A percentile compares a stretch with the other conserved stretches of the same genome.
These are phyloP conservation scores for Phytopythium montanum DNA, from an alignment of 352 stramenopile genomes.

Conservation along the genomic window DNA sequence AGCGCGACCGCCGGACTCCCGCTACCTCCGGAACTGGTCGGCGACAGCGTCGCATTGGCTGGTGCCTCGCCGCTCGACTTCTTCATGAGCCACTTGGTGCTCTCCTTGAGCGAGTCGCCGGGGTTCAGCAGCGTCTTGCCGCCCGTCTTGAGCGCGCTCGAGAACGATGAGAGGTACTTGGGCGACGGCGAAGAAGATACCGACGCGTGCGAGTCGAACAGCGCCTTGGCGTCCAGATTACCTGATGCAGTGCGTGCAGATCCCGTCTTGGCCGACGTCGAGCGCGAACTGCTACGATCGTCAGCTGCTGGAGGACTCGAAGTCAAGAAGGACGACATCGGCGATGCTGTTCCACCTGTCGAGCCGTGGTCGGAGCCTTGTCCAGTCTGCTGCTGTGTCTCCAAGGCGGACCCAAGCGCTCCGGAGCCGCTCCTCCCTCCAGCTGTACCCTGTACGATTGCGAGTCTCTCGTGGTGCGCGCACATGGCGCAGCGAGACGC, in stretches of 20 bases:
- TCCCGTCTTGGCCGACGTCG: not conserved
- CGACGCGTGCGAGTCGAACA: conserved; percentile 29
- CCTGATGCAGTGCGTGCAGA: conserved; percentile 4
- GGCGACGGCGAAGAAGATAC: not conserved
- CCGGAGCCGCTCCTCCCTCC: not conserved
- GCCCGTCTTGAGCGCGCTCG: conserved; percentile 60
- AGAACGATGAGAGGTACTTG: conserved; percentile 65
- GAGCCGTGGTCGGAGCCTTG: not conserved
- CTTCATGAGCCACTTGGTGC: conserved; percentile 77
- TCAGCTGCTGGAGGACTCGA: not conserved
- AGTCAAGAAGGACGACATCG: not conserved
- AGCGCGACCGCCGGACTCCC: conserved; percentile 24
- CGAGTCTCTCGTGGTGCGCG: conserved; percentile 40
- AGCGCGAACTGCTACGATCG: conserved; percentile 1
- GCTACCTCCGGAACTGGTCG: conserved; percentile 1
- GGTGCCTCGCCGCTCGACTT: conserved; percentile 30
- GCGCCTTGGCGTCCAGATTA: conserved; percentile 28
- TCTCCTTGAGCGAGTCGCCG: conserved; percentile 47
- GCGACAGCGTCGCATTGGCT: conserved; percentile 2
- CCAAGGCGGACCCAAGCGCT: not conserved
- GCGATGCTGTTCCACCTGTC: not conserved
- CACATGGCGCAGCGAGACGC: conserved; percentile 56
- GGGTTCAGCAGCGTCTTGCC: conserved; percentile 68
- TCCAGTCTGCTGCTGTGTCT: not conserved
- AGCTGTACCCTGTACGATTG: not conserved